Conservation (phyloP, 768 basidiomycete genomes). For the Lentinula lateritia region DNA sequence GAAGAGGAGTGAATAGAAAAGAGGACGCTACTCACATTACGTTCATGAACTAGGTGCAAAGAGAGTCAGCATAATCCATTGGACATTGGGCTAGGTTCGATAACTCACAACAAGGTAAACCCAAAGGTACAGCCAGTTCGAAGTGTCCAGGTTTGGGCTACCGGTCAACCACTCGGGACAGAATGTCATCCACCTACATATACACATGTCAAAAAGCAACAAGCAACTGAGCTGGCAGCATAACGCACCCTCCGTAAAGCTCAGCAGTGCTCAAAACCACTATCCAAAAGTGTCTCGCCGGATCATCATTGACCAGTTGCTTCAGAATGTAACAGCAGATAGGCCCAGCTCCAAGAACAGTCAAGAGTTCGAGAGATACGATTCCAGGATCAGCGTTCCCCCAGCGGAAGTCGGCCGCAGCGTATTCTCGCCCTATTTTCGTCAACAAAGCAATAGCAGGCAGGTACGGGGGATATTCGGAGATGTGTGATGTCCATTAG, state of each 20-base stretch:
- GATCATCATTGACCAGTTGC: conserved; percentile 59
- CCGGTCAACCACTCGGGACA: conserved; percentile 82
- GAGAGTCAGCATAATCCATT: neutral
- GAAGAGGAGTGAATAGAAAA: neutral
- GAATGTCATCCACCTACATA: conserved; percentile 77
- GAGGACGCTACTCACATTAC: conserved; percentile 45
- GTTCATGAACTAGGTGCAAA: conserved; percentile 65
- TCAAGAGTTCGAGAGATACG: conserved; percentile 79
- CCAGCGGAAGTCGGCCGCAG: conserved; percentile 78
- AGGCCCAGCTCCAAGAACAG: conserved; percentile 73
- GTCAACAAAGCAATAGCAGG: neutral
- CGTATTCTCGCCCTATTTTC: conserved; percentile 71
- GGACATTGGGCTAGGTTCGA: neutral
- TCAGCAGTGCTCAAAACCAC: conserved; percentile 73
- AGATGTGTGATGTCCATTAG: neutral
- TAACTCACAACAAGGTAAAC: conserved; percentile 72
- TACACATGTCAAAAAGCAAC: neutral
- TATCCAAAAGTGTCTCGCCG: conserved; percentile 74
- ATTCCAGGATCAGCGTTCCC: conserved; percentile 72
- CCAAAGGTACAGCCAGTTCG: conserved; percentile 69
- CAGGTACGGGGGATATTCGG: neutral
- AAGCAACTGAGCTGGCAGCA: neutral
- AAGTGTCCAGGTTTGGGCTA: conserved; percentile 64
- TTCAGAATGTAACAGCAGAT: conserved; percentile 68
- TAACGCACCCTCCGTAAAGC: conserved; percentile 67